Percentiles rank a stretch among this genome's conserved stretches.
phyloP scores from a whole-genome alignment of 75 land plant genomes.

The Pinus albicaulis region DNA sequence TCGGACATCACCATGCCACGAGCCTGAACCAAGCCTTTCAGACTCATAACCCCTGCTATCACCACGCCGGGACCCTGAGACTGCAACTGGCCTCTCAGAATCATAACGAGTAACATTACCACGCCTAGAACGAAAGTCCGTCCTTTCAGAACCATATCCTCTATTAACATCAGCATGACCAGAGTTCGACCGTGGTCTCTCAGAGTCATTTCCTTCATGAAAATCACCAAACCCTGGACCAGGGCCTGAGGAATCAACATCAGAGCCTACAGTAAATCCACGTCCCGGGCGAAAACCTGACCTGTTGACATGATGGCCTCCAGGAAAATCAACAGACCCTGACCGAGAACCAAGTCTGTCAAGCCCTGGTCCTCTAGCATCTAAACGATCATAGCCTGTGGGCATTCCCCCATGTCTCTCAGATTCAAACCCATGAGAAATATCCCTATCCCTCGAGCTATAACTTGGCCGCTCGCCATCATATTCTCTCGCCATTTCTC shows the following conservation, averaged over 20 bases:
- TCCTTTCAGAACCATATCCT: background rate
- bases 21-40: conserved; percentile 5
- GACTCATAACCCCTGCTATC: background rate
- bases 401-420: conserved; percentile 8
- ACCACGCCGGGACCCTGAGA: background rate
- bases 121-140: background rate
- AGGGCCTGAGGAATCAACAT: background rate
- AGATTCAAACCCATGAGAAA: background rate
- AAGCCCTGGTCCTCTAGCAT: background rate
- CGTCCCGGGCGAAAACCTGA: background rate
- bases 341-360: conserved; percentile 3
- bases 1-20: conserved; percentile 6
- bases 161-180: background rate
- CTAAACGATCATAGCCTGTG: background rate
- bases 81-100: background rate
- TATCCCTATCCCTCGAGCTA: background rate
- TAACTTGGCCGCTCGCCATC: background rate
- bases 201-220: conserved; percentile 3
- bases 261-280: background rate
- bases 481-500: background rate
- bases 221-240: background rate
- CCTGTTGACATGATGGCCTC: background rate
- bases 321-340: conserved; percentile 3
- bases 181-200: background rate
- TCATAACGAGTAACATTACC: conserved; percentile 1